Percentiles rank a stretch among this genome's conserved stretches.
Evolutionary conservation across 768 basidiomycete genomes (phyloP).

Genomic region (Rhodotorula graminis): DNA sequence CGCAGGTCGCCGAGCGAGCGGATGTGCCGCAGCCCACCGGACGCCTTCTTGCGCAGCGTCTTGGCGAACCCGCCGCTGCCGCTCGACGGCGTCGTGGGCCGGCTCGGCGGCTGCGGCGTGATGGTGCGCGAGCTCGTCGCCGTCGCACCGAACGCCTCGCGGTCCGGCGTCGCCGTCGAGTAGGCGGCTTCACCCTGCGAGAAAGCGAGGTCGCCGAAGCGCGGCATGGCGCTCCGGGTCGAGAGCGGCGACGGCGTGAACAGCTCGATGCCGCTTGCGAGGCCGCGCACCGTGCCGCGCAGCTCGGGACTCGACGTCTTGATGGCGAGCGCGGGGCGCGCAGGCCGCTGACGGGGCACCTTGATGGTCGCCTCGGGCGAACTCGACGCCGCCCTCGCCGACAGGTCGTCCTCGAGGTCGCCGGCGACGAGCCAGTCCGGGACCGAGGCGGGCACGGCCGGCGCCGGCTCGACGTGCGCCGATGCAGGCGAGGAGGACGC

Average conservation of each 20-base stretch:
- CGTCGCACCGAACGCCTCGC: not conserved
- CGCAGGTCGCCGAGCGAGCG: conserved; percentile 31
- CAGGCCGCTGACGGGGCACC: not conserved
- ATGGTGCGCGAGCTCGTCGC: conserved; percentile 8
- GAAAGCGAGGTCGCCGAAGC: not conserved
- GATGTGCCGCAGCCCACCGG: conserved; percentile 25
- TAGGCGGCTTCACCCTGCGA: not conserved
- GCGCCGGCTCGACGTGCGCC: not conserved
- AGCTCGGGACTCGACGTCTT: conserved; percentile 30
- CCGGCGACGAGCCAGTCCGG: conserved; percentile 2
- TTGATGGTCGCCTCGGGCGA: conserved; percentile 17
- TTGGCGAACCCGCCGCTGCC: not conserved
- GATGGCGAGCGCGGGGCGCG: conserved; percentile 16
- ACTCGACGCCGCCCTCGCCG: too few species aligned
- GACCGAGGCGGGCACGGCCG: not conserved
- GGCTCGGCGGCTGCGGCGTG: not conserved
- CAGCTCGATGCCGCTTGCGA: not conserved
- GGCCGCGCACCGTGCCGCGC: not conserved
- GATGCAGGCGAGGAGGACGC: not conserved
- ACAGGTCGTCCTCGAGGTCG: not conserved
- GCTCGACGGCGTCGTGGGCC: not conserved
- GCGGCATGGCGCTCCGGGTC: not conserved
- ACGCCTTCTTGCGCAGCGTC: conserved; percentile 12
- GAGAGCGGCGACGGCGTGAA: not conserved
- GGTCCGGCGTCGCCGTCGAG: not conserved